Conservation (phyloP, 2,329 filamentous ascomycete species). For the Pseudocercospora ulei region DNA sequence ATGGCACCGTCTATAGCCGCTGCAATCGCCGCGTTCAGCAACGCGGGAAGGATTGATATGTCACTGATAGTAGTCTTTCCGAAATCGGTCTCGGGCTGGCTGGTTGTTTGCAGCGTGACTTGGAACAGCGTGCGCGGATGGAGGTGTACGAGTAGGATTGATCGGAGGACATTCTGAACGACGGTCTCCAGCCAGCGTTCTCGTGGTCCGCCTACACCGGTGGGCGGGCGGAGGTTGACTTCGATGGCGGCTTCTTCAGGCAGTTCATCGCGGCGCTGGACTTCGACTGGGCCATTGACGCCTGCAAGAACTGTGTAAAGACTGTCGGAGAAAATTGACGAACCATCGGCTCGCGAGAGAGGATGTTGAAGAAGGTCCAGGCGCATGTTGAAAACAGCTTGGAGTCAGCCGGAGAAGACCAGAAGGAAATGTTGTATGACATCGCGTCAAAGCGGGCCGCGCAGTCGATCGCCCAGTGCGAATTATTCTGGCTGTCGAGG, state of each 20-base stretch:
- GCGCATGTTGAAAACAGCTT: constrained; percentile 16
- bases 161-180: constrained; percentile 60
- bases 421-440: background rate
- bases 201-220: constrained; percentile 58
- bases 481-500: too few species aligned
- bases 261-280: constrained; percentile 76
- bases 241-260: constrained; percentile 86
- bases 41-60: constrained; percentile 66
- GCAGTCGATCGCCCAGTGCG: too few species aligned
- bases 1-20: constrained; percentile 73
- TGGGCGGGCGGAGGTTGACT: constrained; percentile 76
- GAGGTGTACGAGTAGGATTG: constrained; percentile 63
- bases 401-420: background rate
- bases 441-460: too few species aligned
- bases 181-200: constrained; percentile 69
- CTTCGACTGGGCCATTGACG: constrained; percentile 89
- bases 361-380: constrained; percentile 31
- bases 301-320: constrained; percentile 75
- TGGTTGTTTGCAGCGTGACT: constrained; percentile 62
- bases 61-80: constrained; percentile 47
- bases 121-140: constrained; percentile 72
- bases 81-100: constrained; percentile 48
- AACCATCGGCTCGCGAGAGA: constrained; percentile 66
- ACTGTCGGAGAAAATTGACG: constrained; percentile 62
- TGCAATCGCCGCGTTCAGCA: constrained; percentile 69